These are phyloP conservation scores for Suhomyces sp. DNA, from an alignment of 805 yeast genomes.

Conservation along the genomic window DNA sequence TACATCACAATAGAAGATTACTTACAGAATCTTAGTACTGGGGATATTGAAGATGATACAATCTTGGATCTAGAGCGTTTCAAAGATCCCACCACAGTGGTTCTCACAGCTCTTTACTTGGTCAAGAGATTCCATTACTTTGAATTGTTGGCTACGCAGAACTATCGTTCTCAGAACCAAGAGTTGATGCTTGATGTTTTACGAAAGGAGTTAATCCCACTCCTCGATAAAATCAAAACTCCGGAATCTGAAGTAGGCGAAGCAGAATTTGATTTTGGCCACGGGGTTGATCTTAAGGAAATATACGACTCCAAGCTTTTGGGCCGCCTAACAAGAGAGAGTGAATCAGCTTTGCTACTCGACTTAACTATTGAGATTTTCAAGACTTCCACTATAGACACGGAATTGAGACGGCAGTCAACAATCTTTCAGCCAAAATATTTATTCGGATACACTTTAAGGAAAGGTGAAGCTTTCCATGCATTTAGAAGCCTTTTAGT, in stretches of 20 bases:
- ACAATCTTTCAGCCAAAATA: no score
- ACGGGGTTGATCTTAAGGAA: neutral
- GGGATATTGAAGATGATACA: neutral
- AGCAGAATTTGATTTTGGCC: conserved; percentile 10
- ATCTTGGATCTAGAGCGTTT: no score
- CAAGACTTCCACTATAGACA: no score
- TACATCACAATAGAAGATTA: conserved; percentile 15
- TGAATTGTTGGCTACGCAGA: conserved; percentile 12
- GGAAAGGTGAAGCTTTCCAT: neutral
- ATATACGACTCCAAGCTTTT: conserved; percentile 1
- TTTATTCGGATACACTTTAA: neutral
- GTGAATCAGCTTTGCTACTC: conserved; percentile 15
- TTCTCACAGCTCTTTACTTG: conserved; percentile 22
- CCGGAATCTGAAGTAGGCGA: conserved; percentile 1
- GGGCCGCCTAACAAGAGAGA: conserved; percentile 19
- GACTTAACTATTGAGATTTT: no score
- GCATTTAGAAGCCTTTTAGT: conserved; percentile 8
- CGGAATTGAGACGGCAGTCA: no score
- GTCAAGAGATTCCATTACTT: conserved; percentile 24
- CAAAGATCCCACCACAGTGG: conserved; percentile 10
- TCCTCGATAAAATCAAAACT: conserved; percentile 21
- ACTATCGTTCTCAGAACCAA: neutral
- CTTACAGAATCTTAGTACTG: conserved; percentile 5
- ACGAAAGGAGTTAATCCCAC: conserved; percentile 26
- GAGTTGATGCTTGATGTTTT: conserved; percentile 20